Percentiles rank a stretch among this genome's conserved stretches.
Conservation (phyloP, 2,329 filamentous ascomycete species). For the Falciphora oryzae region DNA sequence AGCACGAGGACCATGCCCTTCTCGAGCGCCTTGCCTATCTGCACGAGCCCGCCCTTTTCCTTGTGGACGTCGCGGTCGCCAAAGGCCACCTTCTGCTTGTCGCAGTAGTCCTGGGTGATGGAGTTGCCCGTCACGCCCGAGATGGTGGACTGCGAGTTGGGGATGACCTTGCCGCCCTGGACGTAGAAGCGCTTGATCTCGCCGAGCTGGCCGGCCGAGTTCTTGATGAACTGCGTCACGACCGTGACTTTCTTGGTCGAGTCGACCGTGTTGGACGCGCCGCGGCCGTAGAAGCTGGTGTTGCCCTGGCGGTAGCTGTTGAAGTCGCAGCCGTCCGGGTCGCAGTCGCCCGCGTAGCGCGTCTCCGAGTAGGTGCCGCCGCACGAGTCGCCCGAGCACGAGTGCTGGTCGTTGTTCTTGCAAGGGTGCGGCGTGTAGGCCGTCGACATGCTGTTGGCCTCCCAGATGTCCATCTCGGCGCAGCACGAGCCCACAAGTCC, state of each 20-base stretch:
- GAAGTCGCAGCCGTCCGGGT: constrained; percentile 66
- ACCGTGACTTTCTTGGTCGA: constrained; percentile 57
- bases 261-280: constrained; percentile 44
- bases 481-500: constrained; percentile 45
- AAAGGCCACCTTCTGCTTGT: constrained; percentile 51
- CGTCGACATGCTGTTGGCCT: constrained; percentile 34
- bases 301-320: constrained; percentile 63
- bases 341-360: constrained; percentile 58
- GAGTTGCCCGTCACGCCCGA: constrained; percentile 34
- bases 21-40: constrained; percentile 44
- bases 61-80: constrained; percentile 49
- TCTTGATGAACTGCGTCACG: constrained; percentile 56
- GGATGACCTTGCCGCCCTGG: constrained; percentile 54
- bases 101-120: constrained; percentile 55
- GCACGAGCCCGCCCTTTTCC: constrained; percentile 49
- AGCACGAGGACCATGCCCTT: constrained; percentile 42
- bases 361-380: constrained; percentile 46
- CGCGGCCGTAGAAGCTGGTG: constrained; percentile 55
- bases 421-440: constrained; percentile 36
- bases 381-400: constrained; percentile 45
- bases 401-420: constrained; percentile 38
- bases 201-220: constrained; percentile 35
- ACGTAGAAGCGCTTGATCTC: constrained; percentile 60
- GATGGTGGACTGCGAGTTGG: constrained; percentile 41
- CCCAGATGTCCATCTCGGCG: constrained; percentile 42